These are phyloP conservation scores for Aureobasidium sp. DNA, from an alignment of 2,329 filamentous ascomycete genomes.

Conservation along the genomic window DNA sequence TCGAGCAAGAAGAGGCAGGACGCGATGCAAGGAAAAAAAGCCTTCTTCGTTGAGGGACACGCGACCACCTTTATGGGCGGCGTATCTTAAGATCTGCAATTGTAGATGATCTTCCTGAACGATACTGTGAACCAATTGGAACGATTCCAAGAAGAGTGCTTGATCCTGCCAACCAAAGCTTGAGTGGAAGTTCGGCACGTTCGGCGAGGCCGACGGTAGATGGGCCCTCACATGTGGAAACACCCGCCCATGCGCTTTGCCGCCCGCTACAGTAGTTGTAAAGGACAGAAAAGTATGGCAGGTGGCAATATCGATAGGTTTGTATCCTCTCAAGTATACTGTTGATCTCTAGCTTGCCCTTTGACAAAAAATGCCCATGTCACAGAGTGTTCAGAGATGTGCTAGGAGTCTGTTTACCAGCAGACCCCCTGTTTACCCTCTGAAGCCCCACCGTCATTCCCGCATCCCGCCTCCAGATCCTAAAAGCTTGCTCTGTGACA, in stretches of 20 bases:
- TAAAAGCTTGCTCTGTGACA: neutral
- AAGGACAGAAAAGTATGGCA: too few species aligned
- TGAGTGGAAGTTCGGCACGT: constrained; percentile 4
- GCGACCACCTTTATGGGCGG: constrained; percentile 9
- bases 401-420: too few species aligned
- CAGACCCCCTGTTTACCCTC: too few species aligned
- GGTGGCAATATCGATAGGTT: too few species aligned
- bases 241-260: neutral
- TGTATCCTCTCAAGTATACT: too few species aligned
- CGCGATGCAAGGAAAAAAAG: neutral
- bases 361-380: too few species aligned
- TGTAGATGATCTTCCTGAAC: constrained; percentile 2
- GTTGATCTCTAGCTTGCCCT: too few species aligned
- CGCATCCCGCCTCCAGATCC: neutral
- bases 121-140: constrained; percentile 2
- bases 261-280: too few species aligned
- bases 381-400: too few species aligned
- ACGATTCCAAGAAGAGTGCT: neutral
- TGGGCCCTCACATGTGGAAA: neutral
- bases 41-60: neutral
- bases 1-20: neutral
- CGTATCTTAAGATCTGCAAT: constrained; percentile 15
- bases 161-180: constrained; percentile 14
- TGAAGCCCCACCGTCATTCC: too few species aligned
- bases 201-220: neutral